A percentile compares a stretch with the other conserved stretches of the same genome.
These are phyloP conservation scores for Neostapfia colusana DNA, from an alignment of 176 grass and related monocot species.

Conservation along the genomic window DNA sequence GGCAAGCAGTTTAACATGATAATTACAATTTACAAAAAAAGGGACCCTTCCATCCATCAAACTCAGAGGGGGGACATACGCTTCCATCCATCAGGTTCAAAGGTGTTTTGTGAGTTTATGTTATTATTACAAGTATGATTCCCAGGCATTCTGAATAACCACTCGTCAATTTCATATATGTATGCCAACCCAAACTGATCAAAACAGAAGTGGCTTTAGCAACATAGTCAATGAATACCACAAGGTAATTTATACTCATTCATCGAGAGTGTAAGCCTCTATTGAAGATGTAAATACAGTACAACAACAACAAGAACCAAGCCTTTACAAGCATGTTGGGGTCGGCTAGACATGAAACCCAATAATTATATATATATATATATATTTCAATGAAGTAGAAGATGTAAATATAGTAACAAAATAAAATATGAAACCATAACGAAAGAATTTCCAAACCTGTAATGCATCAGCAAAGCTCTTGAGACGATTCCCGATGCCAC, in stretches of 20 bases:
- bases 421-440: background rate
- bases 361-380: no score
- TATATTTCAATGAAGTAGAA: no score
- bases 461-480: constrained; percentile 94
- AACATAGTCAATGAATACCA: background rate
- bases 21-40: constrained; percentile 17
- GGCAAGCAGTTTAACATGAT: background rate
- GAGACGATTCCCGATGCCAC: constrained; percentile 37
- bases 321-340: no score
- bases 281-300: background rate
- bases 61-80: no score
- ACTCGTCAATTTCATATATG: background rate
- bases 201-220: background rate
- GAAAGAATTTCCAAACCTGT: constrained; percentile 54
- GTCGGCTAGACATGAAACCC: no score
- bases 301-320: no score
- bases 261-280: background rate
- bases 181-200: background rate
- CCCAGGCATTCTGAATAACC: background rate
- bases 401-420: constrained; percentile 5
- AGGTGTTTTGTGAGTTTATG: background rate
- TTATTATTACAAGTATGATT: constrained; percentile 15
- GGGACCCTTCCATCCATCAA: background rate
- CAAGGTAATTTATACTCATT: background rate
- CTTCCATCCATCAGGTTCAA: background rate